Evolutionary conservation across 164 flowering plant species (phyloP), one percentile per base, ranked within the genome.

Genomic region (Kingdonia uniflora): DNA sequence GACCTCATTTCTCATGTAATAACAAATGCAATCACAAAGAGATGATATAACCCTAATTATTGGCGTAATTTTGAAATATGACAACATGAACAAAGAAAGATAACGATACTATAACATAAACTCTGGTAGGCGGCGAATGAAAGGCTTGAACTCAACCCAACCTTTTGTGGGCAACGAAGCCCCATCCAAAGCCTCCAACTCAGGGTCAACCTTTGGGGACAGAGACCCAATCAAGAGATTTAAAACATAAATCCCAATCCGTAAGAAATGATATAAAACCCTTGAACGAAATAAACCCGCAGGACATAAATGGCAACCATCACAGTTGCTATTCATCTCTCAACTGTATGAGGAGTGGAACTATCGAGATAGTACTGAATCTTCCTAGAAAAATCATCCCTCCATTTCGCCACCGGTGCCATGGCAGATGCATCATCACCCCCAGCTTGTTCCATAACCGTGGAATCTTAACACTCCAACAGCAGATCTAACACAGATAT

Each of bases 171-270:
- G 80, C 55, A 76, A 51, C 15, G 60, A 15, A 29, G 75, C 65
- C 8, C 73, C 77, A 56, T 72, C 75, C 17, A 67, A 38, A 23
- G 38, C 65, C 29, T 76, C 80, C 24, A 70, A 29, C 64, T 76
- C 77, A 1, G 80, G 77, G 58, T 76, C 80, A 63, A 65, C 73
- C 55, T 73, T 65, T 45, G 80, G 80, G 1, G 80, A 76, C 42
- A 76, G 56, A 45, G 72, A 76, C 15, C 80, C 80, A 50, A 76
- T 76, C 39, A 76, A 54, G 54, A 76, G 62, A 58, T 73, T 76
- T 61, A 76, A 61, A 2, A 76, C 20, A 54, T 73, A 72, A 42
- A 76, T 76, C 80, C 77, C 48, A 44, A 19, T 16, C 48, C 48
- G n/a, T 44, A 44, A 0, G 48, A 44, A 16, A 44, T 19, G 3